These are phyloP conservation scores for Ramaria sp. DNA, from an alignment of 768 basidiomycete species.

Conservation along the genomic window DNA sequence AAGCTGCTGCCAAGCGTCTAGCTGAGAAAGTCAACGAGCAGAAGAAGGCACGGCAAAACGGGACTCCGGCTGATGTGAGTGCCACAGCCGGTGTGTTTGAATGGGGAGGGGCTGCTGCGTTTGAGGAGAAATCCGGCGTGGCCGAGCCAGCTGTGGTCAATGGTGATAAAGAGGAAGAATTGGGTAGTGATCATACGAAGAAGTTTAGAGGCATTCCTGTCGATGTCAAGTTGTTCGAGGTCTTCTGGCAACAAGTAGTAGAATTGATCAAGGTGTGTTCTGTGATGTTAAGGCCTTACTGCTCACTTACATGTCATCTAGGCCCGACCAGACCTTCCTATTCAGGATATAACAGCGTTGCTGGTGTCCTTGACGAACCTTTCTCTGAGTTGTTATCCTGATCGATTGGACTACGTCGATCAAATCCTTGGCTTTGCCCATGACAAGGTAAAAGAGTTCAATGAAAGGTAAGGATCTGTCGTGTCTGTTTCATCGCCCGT, in stretches of 20 bases:
- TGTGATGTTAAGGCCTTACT: neutral
- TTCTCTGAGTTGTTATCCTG: constrained; percentile 94
- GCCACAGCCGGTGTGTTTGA: constrained; percentile 20
- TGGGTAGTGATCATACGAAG: constrained; percentile 33
- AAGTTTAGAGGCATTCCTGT: constrained; percentile 96
- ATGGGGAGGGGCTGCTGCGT: constrained; percentile 21
- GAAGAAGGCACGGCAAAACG: constrained; percentile 51
- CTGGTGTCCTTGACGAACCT: constrained; percentile 92
- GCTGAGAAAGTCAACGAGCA: constrained; percentile 78
- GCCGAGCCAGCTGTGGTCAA: constrained; percentile 7
- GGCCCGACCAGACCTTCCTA: constrained; percentile 94
- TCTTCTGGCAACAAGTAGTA: constrained; percentile 98
- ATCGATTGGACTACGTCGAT: constrained; percentile 93
- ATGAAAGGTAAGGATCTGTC: constrained; percentile 47
- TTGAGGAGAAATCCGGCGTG: constrained; percentile 12
- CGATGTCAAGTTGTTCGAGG: constrained; percentile 91
- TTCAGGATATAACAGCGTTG: constrained; percentile 95
- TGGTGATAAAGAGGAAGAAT: constrained; percentile 46
- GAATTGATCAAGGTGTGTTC: constrained; percentile 83
- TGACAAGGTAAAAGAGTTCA: constrained; percentile 75
- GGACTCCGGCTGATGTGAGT: constrained; percentile 16
- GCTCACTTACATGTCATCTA: constrained; percentile 21
- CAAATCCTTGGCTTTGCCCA: constrained; percentile 87
- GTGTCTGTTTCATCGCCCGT: constrained; percentile 4
- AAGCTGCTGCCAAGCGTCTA: constrained; percentile 79